A percentile compares a stretch with the other conserved stretches of the same genome.
Conservation (phyloP, 495 filamentous ascomycete genomes). For the Aspergillus homomorphus region DNA sequence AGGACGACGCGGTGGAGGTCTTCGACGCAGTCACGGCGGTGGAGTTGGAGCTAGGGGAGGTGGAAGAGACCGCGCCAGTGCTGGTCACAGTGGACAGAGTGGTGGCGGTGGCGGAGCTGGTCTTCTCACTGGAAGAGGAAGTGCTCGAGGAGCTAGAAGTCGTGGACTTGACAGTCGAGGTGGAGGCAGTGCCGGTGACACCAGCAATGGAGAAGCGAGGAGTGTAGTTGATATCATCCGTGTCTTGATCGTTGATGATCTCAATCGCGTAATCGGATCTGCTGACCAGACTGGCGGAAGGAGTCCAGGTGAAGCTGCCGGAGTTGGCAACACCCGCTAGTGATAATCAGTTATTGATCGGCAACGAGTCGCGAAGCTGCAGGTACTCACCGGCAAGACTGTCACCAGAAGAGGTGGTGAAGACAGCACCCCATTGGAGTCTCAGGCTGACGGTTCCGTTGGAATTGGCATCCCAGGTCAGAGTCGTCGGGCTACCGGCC, state of each 20-base stretch:
- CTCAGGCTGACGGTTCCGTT: slow-evolving; percentile 51
- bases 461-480: slow-evolving; percentile 56
- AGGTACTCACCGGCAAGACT: slow-evolving; percentile 52
- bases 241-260: slow-evolving; percentile 50
- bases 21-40: slow-evolving; percentile 4
- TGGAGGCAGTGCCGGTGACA: slow-evolving; percentile 39
- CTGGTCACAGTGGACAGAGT: slow-evolving; percentile 28
- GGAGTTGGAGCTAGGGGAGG: slow-evolving; percentile 17
- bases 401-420: slow-evolving; percentile 41
- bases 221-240: slow-evolving; percentile 53
- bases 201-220: slow-evolving; percentile 56
- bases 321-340: slow-evolving; percentile 54
- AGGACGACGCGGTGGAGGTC: neutral
- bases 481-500: slow-evolving; percentile 47
- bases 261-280: slow-evolving; percentile 57
- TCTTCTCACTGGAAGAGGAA: slow-evolving; percentile 10
- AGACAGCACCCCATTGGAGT: slow-evolving; percentile 49
- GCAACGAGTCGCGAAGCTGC: neutral
- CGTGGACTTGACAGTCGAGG: slow-evolving; percentile 22
- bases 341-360: slow-evolving; percentile 17
- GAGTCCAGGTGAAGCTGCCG: slow-evolving; percentile 57
- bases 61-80: slow-evolving; percentile 18
- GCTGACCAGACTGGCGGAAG: slow-evolving; percentile 38
- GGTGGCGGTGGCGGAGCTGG: slow-evolving; percentile 40
- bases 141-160: slow-evolving; percentile 10